phyloP scores from a whole-genome alignment of 495 filamentous ascomycete genomes.

The Penicillium simplicissimum region DNA sequence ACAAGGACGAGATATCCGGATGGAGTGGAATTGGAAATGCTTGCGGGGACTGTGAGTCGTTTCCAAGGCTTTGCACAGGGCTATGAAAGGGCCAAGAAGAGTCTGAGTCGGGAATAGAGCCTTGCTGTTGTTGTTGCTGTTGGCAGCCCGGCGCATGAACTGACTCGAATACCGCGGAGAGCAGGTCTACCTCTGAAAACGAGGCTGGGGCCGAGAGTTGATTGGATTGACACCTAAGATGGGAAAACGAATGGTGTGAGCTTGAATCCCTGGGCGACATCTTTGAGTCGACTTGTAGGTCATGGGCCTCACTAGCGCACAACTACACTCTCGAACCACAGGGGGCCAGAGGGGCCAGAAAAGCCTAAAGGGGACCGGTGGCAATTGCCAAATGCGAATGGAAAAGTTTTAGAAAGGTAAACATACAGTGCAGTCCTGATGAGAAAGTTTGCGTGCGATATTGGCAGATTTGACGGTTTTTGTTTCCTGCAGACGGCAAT shows the following conservation, averaged over 20 bases:
- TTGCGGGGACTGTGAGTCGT: conserved; percentile 8
- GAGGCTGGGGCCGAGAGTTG: conserved; percentile 17
- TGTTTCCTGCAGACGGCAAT: conserved; percentile 11
- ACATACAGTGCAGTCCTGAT: conserved; percentile 22
- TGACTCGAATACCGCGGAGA: conserved; percentile 20
- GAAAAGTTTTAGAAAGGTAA: conserved; percentile 14
- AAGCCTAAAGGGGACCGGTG: conserved; percentile 13
- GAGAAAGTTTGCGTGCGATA: background rate
- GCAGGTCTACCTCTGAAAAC: conserved; percentile 6
- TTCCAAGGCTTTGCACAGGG: conserved; percentile 10
- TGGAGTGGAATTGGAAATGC: conserved; percentile 12
- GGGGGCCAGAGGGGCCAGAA: conserved; percentile 20
- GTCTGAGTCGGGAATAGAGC: conserved; percentile 7
- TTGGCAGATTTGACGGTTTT: conserved; percentile 19
- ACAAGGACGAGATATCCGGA: conserved; percentile 15
- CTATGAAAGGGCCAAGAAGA: conserved; percentile 19
- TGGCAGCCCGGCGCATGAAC: conserved; percentile 20
- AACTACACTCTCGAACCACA: conserved; percentile 14
- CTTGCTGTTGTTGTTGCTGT: conserved; percentile 12
- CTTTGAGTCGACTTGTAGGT: conserved; percentile 19
- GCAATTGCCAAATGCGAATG: background rate
- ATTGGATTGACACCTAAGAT: conserved; percentile 18
- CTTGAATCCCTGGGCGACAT: conserved; percentile 25
- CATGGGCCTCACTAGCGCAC: conserved; percentile 17
- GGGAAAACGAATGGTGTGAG: conserved; percentile 26